Evolutionary conservation across 2,329 filamentous ascomycete genomes (phyloP).

Genomic region (Cordyceps cateniannulata): DNA sequence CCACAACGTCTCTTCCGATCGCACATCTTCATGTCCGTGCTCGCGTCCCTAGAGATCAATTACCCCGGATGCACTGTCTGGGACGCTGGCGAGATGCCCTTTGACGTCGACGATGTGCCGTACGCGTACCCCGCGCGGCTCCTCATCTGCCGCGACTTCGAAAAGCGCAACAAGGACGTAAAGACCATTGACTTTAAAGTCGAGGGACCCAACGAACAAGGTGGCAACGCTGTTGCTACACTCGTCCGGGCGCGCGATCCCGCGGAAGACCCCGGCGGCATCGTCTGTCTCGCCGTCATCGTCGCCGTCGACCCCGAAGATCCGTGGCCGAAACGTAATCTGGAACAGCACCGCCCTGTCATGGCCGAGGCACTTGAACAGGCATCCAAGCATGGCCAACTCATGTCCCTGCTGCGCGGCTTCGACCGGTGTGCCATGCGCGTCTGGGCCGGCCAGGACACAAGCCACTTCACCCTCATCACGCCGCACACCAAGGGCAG

Average conservation of each 20-base stretch:
- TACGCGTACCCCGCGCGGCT: neutral
- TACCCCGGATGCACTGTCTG: constrained; percentile 1
- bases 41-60: neutral
- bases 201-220: neutral
- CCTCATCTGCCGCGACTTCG: neutral
- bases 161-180: neutral
- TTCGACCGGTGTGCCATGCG: neutral
- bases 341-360: neutral
- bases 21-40: neutral
- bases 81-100: neutral
- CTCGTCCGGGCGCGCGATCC: neutral
- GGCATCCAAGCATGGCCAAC: neutral
- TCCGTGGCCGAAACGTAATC: neutral
- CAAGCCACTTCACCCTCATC: neutral
- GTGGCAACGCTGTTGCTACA: neutral
- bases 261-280: neutral
- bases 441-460: neutral
- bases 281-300: neutral
- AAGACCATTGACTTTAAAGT: neutral
- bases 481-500: neutral
- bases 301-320: neutral
- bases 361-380: neutral
- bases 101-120: neutral
- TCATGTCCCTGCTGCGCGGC: neutral
- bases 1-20: neutral